Base-by-base conservation (phyloP, 805 yeast species). In the Lachancea sp. region DNA sequence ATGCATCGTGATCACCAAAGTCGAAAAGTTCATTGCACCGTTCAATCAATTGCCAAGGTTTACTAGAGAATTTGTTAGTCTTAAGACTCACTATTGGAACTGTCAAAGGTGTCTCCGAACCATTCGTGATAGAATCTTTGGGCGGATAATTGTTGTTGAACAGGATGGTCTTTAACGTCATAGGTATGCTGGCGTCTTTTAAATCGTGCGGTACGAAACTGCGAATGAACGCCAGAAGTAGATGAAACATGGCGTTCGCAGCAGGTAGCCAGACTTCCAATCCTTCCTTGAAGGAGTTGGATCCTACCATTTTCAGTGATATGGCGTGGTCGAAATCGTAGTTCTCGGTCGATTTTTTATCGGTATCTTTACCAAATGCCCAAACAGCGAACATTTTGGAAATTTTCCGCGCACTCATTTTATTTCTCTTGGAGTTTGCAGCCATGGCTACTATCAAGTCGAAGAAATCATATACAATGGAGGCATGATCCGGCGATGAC, bases 391-490 rank as follows among this genome's bases (percentile, higher is more conserved):
- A 82, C 79, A 89, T 75, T 52, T 85, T 81, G 11, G 93, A 73
- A 15, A 89, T 74, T 58, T 86, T 87, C 39, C 89, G 73, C 0
- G 93, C 95, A 56, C 85, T 79, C 71, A 89, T 67, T 56, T 83
- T 79, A 57, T 88, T 87, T 35, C 79, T 77, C 54, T 80, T 83
- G 2, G 95, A 79, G 63, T 87, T 85, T 9, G 95, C 79, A 0
- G 95, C 81, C 35, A 89, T 66, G 10, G 88, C 74, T 10, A 87
- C 85, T 36, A 90, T 66, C 30, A 89, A 71, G 58, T 89, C 96
- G 55, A 88, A 75, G 56, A 88, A 90, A 59, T 86, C 95, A 61
- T 85, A 86, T 3, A 86, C 91, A 3, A 90, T 86, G 1, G 93
- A 82, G 0, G 95, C 95, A 65, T 88, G 96, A 4, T 91, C 82